A percentile compares a stretch with the other conserved stretches of the same genome.
phyloP scores from a whole-genome alignment of 2,329 filamentous ascomycete species.

The Sclerotinia sclerotiorum region DNA sequence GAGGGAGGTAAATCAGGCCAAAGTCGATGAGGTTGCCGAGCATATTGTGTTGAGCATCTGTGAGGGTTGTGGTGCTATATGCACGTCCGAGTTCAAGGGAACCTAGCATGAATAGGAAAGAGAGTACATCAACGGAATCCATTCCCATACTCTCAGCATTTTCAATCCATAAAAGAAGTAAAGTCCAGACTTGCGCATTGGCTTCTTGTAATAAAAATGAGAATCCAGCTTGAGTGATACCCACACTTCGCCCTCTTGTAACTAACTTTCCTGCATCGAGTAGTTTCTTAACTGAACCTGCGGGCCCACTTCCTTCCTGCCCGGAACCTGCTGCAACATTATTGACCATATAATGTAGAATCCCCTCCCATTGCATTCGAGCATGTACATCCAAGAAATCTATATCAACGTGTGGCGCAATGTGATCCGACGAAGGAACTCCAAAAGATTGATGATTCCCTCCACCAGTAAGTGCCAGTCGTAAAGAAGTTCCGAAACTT shows the following conservation, averaged over 20 bases:
- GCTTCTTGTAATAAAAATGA: constrained; percentile 92
- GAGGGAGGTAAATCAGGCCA: constrained; percentile 79
- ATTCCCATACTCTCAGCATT: constrained; percentile 67
- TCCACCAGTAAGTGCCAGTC: constrained; percentile 82
- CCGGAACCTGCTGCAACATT: constrained; percentile 59
- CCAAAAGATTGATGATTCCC: constrained; percentile 88
- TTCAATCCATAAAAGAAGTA: constrained; percentile 90
- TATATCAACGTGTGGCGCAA: constrained; percentile 64
- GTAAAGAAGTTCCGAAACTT: constrained; percentile 80
- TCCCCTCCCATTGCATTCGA: constrained; percentile 88
- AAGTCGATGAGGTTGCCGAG: constrained; percentile 89
- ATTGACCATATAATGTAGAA: constrained; percentile 91
- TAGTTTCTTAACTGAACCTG: constrained; percentile 79
- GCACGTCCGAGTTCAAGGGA: constrained; percentile 88
- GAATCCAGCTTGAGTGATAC: constrained; percentile 91
- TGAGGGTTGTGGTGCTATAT: constrained; percentile 83
- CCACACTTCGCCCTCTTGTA: constrained; percentile 57
- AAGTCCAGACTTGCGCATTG: constrained; percentile 95
- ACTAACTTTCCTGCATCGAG: constrained; percentile 81
- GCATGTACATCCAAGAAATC: constrained; percentile 81
- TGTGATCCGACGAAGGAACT: constrained; percentile 69
- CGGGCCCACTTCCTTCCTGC: constrained; percentile 55
- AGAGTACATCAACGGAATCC: constrained; percentile 90
- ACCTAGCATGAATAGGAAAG: constrained; percentile 93
- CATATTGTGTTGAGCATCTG: constrained; percentile 80